Base-by-base conservation (phyloP, 441 rosid genomes). In the Adansonia rubrostipa region DNA sequence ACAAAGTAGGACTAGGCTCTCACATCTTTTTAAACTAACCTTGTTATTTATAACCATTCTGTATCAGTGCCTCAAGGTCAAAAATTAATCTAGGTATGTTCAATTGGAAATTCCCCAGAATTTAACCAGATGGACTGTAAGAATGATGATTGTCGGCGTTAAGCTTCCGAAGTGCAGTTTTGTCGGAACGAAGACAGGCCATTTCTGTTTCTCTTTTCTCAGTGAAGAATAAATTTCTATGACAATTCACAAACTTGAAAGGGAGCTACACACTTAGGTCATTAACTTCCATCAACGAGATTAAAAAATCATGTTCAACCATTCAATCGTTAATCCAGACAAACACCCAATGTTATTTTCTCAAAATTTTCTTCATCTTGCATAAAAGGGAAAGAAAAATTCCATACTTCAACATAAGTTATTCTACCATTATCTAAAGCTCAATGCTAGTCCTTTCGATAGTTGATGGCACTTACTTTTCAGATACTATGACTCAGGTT, bases 101-200 rank as follows among this genome's bases (percentile, higher is more conserved):
- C 44, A 63, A 63, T 14, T 63, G 19, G 66, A 60, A 60, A 20
- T 60, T 60, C 62, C 28, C 42, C 66, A 61, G 24, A 57, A 61
- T 11, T 3, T 11, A 20, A 60, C 10, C 36, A 20, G 22, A 4
- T 60, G 10, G 28, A 57, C 6, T 60, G 36, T 24, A 24, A 61
- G 42, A 15, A 61, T 4, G n/a, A 15, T 61, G 11, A 61, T 61
- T 22, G 7, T 61, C 42, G 5, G n/a, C 2, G 1, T 61, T 61
- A 61, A 61, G 66, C 36, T 33, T 33, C 36, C 36, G 36, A 33
- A 33, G 36, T 33, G 36, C 36, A 33, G 4, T 33, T 33, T 33
- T 33, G 36, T 33, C 36, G 36, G 36, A 33, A 33, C 4, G 36
- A 33, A 33, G 36, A 33, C 36, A 33, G 36, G 3, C 36, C 36